Evolutionary conservation across 352 stramenopile species (phyloP).

Genomic region (Phytophthora fragariae): DNA sequence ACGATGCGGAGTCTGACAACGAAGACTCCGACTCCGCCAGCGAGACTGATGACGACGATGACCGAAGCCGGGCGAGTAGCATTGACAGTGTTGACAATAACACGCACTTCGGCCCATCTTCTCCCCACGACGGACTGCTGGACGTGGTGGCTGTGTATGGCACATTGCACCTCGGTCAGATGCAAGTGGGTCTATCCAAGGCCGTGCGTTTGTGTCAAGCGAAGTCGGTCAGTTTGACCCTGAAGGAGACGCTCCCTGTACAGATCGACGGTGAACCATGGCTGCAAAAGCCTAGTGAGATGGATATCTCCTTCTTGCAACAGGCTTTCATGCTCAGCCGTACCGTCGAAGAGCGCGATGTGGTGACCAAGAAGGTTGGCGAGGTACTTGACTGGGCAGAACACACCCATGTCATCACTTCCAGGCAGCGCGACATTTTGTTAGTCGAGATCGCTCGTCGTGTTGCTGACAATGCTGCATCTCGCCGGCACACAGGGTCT

Average conservation of each 20-base stretch:
- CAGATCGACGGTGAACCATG: conserved; percentile 97
- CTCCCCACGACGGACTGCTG: conserved; percentile 91
- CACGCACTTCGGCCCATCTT: conserved; percentile 61
- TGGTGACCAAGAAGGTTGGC: conserved; percentile 81
- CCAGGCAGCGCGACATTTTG: conserved; percentile 73
- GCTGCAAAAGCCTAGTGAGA: conserved; percentile 84
- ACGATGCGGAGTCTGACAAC: conserved; percentile 71
- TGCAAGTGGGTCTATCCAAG: conserved; percentile 90
- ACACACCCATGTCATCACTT: conserved; percentile 74
- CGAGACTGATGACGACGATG: conserved; percentile 51
- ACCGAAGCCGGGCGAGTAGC: conserved; percentile 40
- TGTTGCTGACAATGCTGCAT: conserved; percentile 53
- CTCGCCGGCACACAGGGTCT: conserved; percentile 26
- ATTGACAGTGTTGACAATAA: conserved; percentile 28
- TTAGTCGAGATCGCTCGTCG: conserved; percentile 75
- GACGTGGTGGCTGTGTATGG: conserved; percentile 95
- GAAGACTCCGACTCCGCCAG: conserved; percentile 58
- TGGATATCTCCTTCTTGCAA: conserved; percentile 87
- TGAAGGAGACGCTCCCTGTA: conserved; percentile 78
- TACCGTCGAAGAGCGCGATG: conserved; percentile 77
- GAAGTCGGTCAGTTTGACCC: conserved; percentile 60
- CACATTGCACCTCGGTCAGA: conserved; percentile 94
- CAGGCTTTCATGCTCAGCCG: conserved; percentile 88
- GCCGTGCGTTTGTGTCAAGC: conserved; percentile 81
- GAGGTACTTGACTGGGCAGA: conserved; percentile 89